phyloP scores from a whole-genome alignment of 176 grass and related monocot species.

The bread wheat (Triticum aestivum) region IWGSC_CS_RefSeq_v2.1 NC_057795.1:433092237-433092736 shows the following conservation, averaged over 20 bases:
- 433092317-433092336: slow-evolving; percentile 46
- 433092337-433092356: slow-evolving; percentile 49
- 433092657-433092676: neutral
- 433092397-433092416: slow-evolving; percentile 42
- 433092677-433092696: neutral
- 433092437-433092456: slow-evolving; percentile 58
- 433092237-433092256: slow-evolving; percentile 78
- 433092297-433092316: slow-evolving; percentile 65
- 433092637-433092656: neutral
- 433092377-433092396: slow-evolving; percentile 37
- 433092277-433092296: slow-evolving; percentile 30
- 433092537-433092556: slow-evolving; percentile 28
- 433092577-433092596: neutral
- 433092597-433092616: neutral
- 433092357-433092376: slow-evolving; percentile 46
- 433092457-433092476: slow-evolving; percentile 29
- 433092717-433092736: slow-evolving; percentile 50
- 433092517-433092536: neutral
- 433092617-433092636: slow-evolving; percentile 21
- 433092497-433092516: neutral
- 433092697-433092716: slow-evolving; percentile 28
- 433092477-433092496: neutral
- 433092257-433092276: slow-evolving; percentile 45
- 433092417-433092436: slow-evolving; percentile 35
- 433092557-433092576: neutral